Evolutionary conservation across 2,329 filamentous ascomycete species (phyloP), one percentile per base, ranked within the genome.

Genomic region (Neonectria faginata): DNA sequence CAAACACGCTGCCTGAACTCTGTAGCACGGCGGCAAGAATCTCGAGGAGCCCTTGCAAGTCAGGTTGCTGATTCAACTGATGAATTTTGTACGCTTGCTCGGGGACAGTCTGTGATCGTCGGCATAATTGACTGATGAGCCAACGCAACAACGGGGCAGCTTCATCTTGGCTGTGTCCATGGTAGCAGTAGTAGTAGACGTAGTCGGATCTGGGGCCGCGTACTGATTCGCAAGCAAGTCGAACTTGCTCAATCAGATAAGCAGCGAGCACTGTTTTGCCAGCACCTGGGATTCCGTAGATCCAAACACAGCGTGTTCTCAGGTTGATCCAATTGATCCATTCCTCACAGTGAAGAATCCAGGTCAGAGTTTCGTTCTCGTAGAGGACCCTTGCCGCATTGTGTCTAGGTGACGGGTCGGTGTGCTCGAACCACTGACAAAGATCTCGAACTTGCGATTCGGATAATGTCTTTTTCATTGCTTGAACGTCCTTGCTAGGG

Each of bases 121-220:
- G 54, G n/a, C 22, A 57, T 16, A 48, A 14, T 18, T 57, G 54
- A 25, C 54, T 22, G 25, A 57, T 47, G 1, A 57, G n/a, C 54
- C 54, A 57, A n/a, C 41, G 39, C 12, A 57, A 12, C 9, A 57
- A 45, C 6, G 54, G 54, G 4, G 12, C 27, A 18, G 42, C 29
- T 22, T 57, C 54, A 12, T 57, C 54, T n/a, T 57, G 54, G 12
- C 39, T 47, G 27, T 33, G 54, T 33, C 54, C 54, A 36, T 57
- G 54, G 29, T 57, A 48, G 27, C 54, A 57, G 11, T 57, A 57
- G 29, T 57, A 57, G 22, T 57, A 57, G 41, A 57, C 29, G 18
- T 11, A 48, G 7, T 12, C 27, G 27, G 29, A 9, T 5, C 39
- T 39, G 5, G 22, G 29, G 11, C 9, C 7, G 18, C 5, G 5